Percentiles rank a stretch among this genome's conserved stretches.
Conservation (phyloP, 73 alveolate genomes). For the Paramecium octaurelia region DNA sequence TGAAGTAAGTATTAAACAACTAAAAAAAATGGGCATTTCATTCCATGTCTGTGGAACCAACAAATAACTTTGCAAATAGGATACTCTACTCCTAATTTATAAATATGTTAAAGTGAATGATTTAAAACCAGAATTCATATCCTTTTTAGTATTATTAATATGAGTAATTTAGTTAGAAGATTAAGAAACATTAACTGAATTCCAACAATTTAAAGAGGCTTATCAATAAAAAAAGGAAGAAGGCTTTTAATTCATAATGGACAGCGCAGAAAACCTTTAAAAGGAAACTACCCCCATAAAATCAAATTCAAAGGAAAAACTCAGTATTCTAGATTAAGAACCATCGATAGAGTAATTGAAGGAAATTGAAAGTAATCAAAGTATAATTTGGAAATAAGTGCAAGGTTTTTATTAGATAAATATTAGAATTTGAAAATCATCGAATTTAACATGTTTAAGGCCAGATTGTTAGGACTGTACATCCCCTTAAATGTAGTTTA, state of each 20-base stretch:
- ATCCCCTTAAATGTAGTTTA: background rate
- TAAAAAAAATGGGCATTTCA: background rate
- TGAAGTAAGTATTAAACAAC: background rate
- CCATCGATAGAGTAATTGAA: background rate
- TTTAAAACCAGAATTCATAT: background rate
- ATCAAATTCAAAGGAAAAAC: constrained; percentile 10
- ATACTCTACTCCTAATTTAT: background rate
- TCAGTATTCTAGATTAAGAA: background rate
- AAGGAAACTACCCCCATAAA: background rate
- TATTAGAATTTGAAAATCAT: background rate
- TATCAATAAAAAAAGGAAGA: constrained; percentile 2
- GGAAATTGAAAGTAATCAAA: background rate
- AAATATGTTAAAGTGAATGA: constrained; percentile 19
- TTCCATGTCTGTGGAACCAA: background rate
- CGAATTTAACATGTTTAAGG: background rate
- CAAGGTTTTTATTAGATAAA: background rate
- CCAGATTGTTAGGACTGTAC: background rate
- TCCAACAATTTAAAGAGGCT: background rate
- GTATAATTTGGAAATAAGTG: background rate
- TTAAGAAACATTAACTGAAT: background rate
- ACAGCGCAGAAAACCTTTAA: background rate
- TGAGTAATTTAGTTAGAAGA: background rate
- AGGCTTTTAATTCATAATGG: background rate
- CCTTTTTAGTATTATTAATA: background rate
- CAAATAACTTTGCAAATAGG: constrained; percentile 3